Evolutionary conservation across 441 rosid genomes (phyloP).

Genomic region (Corymbia citriodora): DNA sequence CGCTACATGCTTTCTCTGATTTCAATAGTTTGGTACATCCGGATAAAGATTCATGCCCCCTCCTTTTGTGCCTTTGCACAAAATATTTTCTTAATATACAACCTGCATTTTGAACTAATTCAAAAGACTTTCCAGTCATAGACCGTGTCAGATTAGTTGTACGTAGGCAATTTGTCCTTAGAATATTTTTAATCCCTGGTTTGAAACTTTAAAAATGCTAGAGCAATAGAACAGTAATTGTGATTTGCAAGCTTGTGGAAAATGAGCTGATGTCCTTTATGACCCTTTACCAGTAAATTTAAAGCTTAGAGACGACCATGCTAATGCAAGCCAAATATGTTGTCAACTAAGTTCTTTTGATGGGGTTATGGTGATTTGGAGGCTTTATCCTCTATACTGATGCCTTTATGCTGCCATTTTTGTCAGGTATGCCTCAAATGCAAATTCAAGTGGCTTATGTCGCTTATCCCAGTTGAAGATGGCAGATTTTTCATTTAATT

Average conservation of each 20-base stretch:
- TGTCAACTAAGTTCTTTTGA: neutral
- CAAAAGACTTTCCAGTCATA: neutral
- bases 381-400: neutral
- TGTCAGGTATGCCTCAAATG: slow-evolving; percentile 55
- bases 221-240: neutral
- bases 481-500: slow-evolving; percentile 82
- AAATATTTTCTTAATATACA: neutral
- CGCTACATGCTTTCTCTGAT: neutral
- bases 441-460: slow-evolving; percentile 60
- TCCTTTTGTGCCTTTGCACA: neutral
- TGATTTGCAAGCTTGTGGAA: neutral
- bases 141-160: neutral
- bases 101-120: neutral
- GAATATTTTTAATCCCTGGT: neutral
- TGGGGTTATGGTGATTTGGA: neutral
- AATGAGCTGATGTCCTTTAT: neutral
- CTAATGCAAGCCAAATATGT: neutral
- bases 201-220: neutral
- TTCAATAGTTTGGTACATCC: neutral
- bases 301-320: neutral
- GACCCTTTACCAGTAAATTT: neutral
- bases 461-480: slow-evolving; percentile 59
- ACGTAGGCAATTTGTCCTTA: neutral
- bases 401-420: slow-evolving; percentile 9
- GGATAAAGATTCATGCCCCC: neutral